These are phyloP conservation scores for Talaromyces thailandensis DNA, from an alignment of 495 filamentous ascomycete species.

Conservation along the genomic window DNA sequence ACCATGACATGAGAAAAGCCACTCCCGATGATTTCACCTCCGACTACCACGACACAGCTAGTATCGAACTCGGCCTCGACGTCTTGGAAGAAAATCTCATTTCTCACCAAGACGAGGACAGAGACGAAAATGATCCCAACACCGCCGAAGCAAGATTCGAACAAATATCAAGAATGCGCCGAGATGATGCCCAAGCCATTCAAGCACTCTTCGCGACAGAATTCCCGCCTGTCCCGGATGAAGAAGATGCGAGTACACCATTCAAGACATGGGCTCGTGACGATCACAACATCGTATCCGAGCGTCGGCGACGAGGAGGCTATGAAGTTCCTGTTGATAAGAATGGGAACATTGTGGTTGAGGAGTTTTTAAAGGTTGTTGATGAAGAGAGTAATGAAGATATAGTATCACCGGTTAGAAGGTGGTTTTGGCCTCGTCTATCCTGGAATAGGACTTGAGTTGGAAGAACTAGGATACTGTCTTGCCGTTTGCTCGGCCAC, in stretches of 20 bases:
- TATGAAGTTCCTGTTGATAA: background rate
- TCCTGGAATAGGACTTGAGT: background rate
- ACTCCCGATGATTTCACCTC: background rate
- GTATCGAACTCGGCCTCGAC: conserved; percentile 27
- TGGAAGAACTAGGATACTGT: background rate
- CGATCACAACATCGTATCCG: conserved; percentile 23
- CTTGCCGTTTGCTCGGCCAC: background rate
- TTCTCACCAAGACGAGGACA: background rate
- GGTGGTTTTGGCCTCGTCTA: background rate
- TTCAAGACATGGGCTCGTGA: conserved; percentile 35
- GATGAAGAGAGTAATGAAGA: background rate
- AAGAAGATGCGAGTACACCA: conserved; percentile 28
- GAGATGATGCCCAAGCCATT: background rate
- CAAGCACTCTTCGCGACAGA: background rate
- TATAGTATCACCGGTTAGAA: background rate
- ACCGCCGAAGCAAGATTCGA: background rate
- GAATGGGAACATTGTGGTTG: background rate
- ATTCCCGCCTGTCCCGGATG: conserved; percentile 6
- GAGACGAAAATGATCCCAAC: background rate
- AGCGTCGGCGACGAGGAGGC: conserved; percentile 22
- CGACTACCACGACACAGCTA: conserved; percentile 27
- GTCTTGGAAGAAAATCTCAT: background rate
- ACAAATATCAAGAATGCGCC: background rate
- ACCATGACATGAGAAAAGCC: background rate
- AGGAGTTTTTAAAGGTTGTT: background rate